Percentiles rank a stretch among this genome's conserved stretches.
These are phyloP conservation scores for Globisporangium spiculum DNA, from an alignment of 352 stramenopile genomes.

Conservation along the genomic window DNA sequence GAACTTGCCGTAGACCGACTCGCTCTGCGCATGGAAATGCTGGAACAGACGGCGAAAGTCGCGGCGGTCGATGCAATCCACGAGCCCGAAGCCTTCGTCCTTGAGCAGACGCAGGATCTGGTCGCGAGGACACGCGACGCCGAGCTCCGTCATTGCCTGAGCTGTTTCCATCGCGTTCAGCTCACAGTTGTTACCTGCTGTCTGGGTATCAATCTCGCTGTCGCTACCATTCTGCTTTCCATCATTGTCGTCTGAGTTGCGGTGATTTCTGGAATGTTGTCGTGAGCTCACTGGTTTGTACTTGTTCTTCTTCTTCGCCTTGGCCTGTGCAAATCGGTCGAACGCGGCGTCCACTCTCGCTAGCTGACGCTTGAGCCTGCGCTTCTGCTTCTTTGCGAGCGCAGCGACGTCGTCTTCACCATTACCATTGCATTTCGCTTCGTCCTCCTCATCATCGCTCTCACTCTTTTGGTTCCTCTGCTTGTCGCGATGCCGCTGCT, in stretches of 20 bases:
- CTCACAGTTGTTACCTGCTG: conserved; percentile 1
- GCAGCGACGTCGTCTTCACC: background rate
- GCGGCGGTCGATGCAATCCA: conserved; percentile 29
- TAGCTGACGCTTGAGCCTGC: conserved; percentile 17
- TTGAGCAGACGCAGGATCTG: conserved; percentile 62
- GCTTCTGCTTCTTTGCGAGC: conserved; percentile 10
- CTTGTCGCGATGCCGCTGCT: background rate
- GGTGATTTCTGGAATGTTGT: background rate
- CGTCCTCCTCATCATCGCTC: conserved; percentile 6
- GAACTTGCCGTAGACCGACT: conserved; percentile 4
- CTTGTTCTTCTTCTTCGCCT: conserved; percentile 2
- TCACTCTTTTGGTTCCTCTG: conserved; percentile 12
- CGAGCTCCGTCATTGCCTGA: conserved; percentile 72
- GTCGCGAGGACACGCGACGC: conserved; percentile 50
- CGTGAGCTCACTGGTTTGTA: background rate
- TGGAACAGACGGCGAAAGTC: conserved; percentile 38
- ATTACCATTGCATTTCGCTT: background rate
- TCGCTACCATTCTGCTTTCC: conserved; percentile 33
- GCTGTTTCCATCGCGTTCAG: conserved; percentile 50
- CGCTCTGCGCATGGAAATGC: conserved; percentile 34
- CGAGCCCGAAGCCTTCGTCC: conserved; percentile 38
- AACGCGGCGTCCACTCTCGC: conserved; percentile 15
- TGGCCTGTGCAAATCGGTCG: conserved; percentile 19
- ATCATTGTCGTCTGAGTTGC: conserved; percentile 19
- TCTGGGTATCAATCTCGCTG: conserved; percentile 13